A percentile compares a stretch with the other conserved stretches of the same genome.
Conservation (phyloP, 331 rosid species). For the Malus hybrid region DNA sequence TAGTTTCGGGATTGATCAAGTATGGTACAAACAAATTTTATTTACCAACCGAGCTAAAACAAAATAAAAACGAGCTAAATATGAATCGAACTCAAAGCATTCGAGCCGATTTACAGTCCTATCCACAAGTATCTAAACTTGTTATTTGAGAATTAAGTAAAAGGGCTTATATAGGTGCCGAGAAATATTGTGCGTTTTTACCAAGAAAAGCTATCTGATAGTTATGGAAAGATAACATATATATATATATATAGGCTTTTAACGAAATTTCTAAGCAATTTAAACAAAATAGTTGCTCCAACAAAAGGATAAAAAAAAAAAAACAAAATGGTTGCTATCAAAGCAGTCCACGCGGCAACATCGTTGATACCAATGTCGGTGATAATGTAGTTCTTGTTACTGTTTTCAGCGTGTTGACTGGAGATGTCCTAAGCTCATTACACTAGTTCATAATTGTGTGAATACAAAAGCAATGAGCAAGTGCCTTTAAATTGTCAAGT, state of each 20-base stretch:
- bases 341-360: neutral
- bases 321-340: neutral
- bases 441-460: too few species aligned
- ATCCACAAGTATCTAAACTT: neutral
- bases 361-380: neutral
- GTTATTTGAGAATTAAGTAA: neutral
- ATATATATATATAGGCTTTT: too few species aligned
- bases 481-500: too few species aligned
- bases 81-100: neutral
- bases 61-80: neutral
- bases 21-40: too few species aligned
- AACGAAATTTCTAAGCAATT: neutral
- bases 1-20: too few species aligned
- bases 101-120: neutral
- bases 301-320: neutral
- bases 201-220: neutral
- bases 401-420: neutral
- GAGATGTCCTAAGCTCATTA: neutral
- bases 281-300: neutral
- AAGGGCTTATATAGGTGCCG: too few species aligned
- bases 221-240: neutral
- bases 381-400: neutral
- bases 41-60: neutral
- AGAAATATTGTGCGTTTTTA: too few species aligned
- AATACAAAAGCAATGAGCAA: too few species aligned